phyloP scores from a whole-genome alignment of 495 filamentous ascomycete genomes.

The Sporormia fimetaria region DNA sequence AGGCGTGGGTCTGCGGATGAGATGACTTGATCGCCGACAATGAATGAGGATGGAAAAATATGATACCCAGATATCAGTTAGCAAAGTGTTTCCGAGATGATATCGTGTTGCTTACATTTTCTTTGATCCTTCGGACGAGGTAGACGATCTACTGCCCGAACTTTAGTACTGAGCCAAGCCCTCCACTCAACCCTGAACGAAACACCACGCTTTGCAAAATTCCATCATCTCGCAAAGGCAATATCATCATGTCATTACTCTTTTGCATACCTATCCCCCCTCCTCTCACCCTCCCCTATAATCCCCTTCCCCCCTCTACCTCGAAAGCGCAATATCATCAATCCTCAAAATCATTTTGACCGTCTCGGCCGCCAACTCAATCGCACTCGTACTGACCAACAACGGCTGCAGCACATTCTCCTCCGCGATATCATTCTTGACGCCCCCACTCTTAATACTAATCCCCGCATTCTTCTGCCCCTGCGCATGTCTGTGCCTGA shows the following conservation, averaged over 20 bases:
- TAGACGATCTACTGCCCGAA: too few relatives aligned
- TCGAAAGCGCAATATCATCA: slow-evolving; percentile 75
- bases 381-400: slow-evolving; percentile 90
- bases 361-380: slow-evolving; percentile 92
- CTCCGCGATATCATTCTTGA: slow-evolving; percentile 87
- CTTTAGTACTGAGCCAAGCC: too few relatives aligned
- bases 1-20: too few relatives aligned
- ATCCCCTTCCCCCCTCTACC: slow-evolving; percentile 31
- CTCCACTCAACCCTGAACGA: too few relatives aligned
- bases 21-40: too few relatives aligned
- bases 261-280: slow-evolving; percentile 1
- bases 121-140: too few relatives aligned
- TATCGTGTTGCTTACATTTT: too few relatives aligned
- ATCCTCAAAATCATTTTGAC: slow-evolving; percentile 98
- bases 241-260: slow-evolving; percentile 4
- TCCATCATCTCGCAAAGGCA: too few relatives aligned
- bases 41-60: too few relatives aligned
- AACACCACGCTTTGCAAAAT: too few relatives aligned
- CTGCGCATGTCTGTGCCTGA: slow-evolving; percentile 83
- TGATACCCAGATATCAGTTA: too few relatives aligned
- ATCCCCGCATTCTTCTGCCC: slow-evolving; percentile 94
- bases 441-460: slow-evolving; percentile 92
- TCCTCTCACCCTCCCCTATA: neutral
- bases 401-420: slow-evolving; percentile 97
- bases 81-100: too few relatives aligned